phyloP scores from a whole-genome alignment of 164 flowering plant genomes.

The Magnolia changhungtana region DNA sequence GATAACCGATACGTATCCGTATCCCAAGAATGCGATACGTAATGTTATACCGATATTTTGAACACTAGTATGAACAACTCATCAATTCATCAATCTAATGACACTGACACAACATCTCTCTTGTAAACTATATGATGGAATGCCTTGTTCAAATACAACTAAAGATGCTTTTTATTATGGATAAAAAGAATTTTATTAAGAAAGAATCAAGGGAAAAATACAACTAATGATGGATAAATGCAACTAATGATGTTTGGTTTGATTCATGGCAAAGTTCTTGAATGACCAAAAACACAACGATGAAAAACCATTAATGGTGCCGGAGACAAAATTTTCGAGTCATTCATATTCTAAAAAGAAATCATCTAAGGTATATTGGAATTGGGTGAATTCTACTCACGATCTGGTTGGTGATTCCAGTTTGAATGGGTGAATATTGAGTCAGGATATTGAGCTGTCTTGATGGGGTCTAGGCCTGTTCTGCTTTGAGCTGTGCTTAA shows the following conservation, averaged over 20 bases:
- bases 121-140: too few relatives aligned
- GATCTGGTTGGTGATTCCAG: not conserved
- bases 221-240: not conserved
- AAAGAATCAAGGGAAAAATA: too few relatives aligned
- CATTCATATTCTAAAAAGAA: not conserved
- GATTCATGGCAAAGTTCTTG: not conserved
- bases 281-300: not conserved
- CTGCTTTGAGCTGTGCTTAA: not conserved
- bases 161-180: too few relatives aligned
- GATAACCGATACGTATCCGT: too few relatives aligned
- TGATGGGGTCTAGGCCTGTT: not conserved
- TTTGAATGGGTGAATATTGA: not conserved
- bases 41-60: too few relatives aligned
- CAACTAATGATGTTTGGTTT: not conserved
- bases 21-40: too few relatives aligned
- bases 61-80: too few relatives aligned
- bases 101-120: too few relatives aligned
- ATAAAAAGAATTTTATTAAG: too few relatives aligned
- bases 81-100: too few relatives aligned
- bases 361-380: not conserved
- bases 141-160: too few relatives aligned
- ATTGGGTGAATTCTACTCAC: not conserved
- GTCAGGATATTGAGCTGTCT: not conserved
- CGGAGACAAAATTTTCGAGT: not conserved
- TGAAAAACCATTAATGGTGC: not conserved